Evolutionary conservation across 768 basidiomycete species (phyloP).

Genomic region (Agaricus bisporus): DNA sequence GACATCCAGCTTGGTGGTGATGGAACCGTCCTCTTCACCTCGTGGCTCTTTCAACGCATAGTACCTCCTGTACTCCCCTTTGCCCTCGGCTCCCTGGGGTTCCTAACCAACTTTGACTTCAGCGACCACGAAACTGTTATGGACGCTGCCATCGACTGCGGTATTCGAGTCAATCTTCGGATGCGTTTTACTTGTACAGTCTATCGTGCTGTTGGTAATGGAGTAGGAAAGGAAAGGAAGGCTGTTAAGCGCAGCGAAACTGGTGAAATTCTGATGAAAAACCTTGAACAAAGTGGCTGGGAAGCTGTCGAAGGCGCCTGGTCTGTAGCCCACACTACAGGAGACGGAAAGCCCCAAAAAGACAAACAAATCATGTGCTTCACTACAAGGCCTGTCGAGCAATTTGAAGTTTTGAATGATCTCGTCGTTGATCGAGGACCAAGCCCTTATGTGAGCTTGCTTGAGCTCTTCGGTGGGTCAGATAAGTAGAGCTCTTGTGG

Average conservation of each 20-base stretch:
- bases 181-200: constrained; percentile 99
- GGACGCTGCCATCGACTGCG: constrained; percentile 83
- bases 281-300: constrained; percentile 88
- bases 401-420: constrained; percentile 95
- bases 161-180: constrained; percentile 94
- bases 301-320: constrained; percentile 88
- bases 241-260: constrained; percentile 92
- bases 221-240: constrained; percentile 59
- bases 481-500: background rate
- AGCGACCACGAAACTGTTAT: constrained; percentile 78
- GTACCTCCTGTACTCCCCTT: constrained; percentile 99
- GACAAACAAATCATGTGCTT: constrained; percentile 99
- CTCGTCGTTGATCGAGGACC: constrained; percentile 97
- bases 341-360: constrained; percentile 47
- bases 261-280: constrained; percentile 96
- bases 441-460: constrained; percentile 91
- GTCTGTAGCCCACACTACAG: constrained; percentile 20
- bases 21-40: constrained; percentile 97
- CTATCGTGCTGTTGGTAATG: constrained; percentile 81
- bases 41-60: constrained; percentile 97
- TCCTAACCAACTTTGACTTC: constrained; percentile 96
- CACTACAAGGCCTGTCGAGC: constrained; percentile 89
- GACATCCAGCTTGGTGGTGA: constrained; percentile 84
- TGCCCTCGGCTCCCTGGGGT: constrained; percentile 94
- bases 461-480: constrained; percentile 92